A percentile compares a stretch with the other conserved stretches of the same genome.
Evolutionary conservation across 495 filamentous ascomycete species (phyloP).

Genomic region (Podospora comata): DNA sequence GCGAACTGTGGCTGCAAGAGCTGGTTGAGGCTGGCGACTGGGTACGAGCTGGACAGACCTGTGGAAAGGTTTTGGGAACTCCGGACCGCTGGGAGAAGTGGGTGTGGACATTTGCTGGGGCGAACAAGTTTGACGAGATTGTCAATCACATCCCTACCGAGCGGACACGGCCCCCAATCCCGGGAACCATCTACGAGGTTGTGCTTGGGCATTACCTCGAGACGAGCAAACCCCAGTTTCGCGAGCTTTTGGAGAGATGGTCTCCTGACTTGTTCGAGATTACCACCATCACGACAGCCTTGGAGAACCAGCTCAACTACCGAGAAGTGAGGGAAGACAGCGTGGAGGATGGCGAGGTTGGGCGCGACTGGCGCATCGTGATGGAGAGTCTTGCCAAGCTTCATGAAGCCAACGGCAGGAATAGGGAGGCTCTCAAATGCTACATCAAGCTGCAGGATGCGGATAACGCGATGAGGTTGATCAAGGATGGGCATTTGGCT

Average conservation of each 20-base stretch:
- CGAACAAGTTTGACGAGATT: conserved; percentile 83
- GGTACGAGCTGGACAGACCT: conserved; percentile 70
- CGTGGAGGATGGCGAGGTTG: conserved; percentile 59
- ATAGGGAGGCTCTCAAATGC: conserved; percentile 77
- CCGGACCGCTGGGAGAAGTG: conserved; percentile 88
- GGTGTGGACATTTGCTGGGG: conserved; percentile 84
- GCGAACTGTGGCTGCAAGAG: conserved; percentile 88
- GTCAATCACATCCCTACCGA: conserved; percentile 74
- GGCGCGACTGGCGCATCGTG: conserved; percentile 79
- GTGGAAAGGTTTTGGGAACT: conserved; percentile 75
- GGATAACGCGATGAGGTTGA: conserved; percentile 79
- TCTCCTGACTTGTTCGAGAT: conserved; percentile 79
- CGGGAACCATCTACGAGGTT: conserved; percentile 78
- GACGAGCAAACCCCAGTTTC: conserved; percentile 63
- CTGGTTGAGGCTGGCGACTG: conserved; percentile 70
- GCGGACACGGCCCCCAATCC: conserved; percentile 72
- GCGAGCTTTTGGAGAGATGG: conserved; percentile 80
- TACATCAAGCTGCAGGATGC: conserved; percentile 91
- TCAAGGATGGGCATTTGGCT: conserved; percentile 77
- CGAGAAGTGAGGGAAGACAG: conserved; percentile 66
- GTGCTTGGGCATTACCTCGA: conserved; percentile 82
- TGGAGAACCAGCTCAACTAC: conserved; percentile 70
- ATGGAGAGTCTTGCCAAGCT: conserved; percentile 80
- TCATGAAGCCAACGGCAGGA: conserved; percentile 72
- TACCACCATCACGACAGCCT: conserved; percentile 60